A percentile compares a stretch with the other conserved stretches of the same genome.
Conservation (phyloP, 352 stramenopile genomes). For the Pythium vanterpoolii region DNA sequence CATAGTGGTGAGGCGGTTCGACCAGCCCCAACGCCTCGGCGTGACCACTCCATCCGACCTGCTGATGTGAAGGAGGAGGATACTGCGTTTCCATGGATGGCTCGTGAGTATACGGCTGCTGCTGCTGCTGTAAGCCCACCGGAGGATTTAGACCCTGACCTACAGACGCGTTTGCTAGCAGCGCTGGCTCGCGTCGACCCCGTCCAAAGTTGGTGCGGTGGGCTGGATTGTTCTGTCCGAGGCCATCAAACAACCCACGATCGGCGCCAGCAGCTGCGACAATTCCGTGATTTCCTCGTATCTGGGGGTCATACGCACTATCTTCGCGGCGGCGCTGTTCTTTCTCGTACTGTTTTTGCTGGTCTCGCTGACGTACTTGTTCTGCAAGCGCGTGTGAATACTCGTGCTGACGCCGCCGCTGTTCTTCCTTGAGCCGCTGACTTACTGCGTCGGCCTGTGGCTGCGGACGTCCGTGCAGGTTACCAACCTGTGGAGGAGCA, state of each 20-base stretch:
- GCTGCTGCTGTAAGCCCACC: too few species aligned
- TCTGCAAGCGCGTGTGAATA: constrained; percentile 55
- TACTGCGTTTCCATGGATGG: constrained; percentile 13
- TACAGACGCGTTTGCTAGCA: background rate
- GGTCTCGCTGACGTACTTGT: constrained; percentile 51
- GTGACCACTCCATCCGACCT: constrained; percentile 15
- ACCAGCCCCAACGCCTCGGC: constrained; percentile 11
- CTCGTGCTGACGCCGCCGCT: constrained; percentile 48
- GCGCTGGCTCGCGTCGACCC: constrained; percentile 29
- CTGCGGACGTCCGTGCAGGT: constrained; percentile 10
- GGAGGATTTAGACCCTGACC: background rate
- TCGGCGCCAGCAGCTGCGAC: background rate
- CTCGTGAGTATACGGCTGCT: background rate
- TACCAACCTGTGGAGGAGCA: background rate
- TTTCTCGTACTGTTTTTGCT: constrained; percentile 44
- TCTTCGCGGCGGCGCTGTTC: constrained; percentile 27
- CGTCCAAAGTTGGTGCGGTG: constrained; percentile 42
- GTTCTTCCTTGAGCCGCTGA: constrained; percentile 42
- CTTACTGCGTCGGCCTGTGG: constrained; percentile 10
- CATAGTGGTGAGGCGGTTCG: background rate
- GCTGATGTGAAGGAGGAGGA: background rate
- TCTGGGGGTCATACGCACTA: background rate
- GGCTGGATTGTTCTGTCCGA: constrained; percentile 33
- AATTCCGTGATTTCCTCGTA: background rate
- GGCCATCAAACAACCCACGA: constrained; percentile 38